A percentile compares a stretch with the other conserved stretches of the same genome.
phyloP scores from a whole-genome alignment of 441 rosid species.

The Jatropha multifida region DNA sequence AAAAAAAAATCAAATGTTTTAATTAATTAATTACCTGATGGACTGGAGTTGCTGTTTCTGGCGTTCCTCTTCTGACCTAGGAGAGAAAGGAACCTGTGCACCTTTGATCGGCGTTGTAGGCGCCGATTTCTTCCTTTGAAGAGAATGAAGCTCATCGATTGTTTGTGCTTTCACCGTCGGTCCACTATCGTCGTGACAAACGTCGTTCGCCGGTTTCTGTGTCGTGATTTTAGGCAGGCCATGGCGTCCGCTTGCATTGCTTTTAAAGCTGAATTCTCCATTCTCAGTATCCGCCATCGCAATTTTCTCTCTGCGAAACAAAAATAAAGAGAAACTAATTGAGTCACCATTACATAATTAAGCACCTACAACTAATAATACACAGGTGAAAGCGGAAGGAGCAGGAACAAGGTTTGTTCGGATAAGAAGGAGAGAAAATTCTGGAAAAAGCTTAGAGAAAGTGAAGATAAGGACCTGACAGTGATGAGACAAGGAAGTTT shows the following conservation, averaged over 20 bases:
- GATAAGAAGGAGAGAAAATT: not conserved
- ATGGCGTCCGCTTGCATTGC: conserved; percentile 14
- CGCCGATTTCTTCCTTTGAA: conserved; percentile 71
- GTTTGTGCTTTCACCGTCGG: conserved; percentile 71
- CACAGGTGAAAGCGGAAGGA: not conserved
- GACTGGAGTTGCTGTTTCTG: conserved; percentile 78
- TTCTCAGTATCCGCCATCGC: conserved; percentile 24
- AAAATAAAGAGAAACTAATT: not conserved
- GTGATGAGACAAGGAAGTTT: not conserved
- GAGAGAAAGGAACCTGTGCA: conserved; percentile 36
- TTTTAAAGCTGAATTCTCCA: conserved; percentile 32
- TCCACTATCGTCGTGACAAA: conserved; percentile 69
- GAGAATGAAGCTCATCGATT: conserved; percentile 76
- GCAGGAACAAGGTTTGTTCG: not conserved
- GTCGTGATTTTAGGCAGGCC: conserved; percentile 62
- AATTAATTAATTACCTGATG: conserved; percentile 46
- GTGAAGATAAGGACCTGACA: not conserved
- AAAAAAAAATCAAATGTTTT: no score
- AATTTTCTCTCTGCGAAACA: not conserved
- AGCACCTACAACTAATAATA: not conserved
- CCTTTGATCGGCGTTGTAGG: conserved; percentile 63
- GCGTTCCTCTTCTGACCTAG: conserved; percentile 63
- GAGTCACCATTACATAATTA: not conserved
- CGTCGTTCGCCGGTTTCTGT: conserved; percentile 36
- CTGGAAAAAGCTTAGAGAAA: not conserved